Base-by-base conservation (phyloP, 495 filamentous ascomycete species). In the Aspergillus mulundensis region DNA sequence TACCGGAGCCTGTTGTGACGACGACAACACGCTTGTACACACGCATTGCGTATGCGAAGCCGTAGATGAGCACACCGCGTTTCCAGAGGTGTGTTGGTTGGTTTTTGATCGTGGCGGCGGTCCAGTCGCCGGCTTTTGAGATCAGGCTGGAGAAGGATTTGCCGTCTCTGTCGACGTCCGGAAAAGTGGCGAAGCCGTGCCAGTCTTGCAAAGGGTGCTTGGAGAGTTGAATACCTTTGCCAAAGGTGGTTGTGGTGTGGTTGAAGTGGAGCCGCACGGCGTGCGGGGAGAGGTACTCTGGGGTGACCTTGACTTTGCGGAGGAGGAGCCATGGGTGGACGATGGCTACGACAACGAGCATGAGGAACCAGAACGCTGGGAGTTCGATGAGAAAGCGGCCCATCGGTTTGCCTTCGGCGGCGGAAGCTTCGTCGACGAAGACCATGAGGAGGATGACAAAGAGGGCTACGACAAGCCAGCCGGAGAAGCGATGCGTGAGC, bases 41-140 rank as follows among this genome's bases (percentile, higher is more conserved):
- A 7, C 76, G 76, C 45, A 89, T 87, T 40, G 87, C 79, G 66
- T 87, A 85, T 54, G 91, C 80, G 34, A 94, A 84, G 49, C 89
- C 89, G 57, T 81, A 83, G 34, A 85, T 77, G 62, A 82, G 76
- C 3, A 76, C 70, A 3, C 77, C 78, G 16, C 75, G 70, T 40
- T 74, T 74, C 70, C 70, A 77, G 16, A 78, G 58, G 46, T 70
- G 63, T 2, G 66, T 77, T 42, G 82, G 80, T 8, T 86, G 85
- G 54, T 81, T 71, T 50, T 73, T 64, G 70, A 91, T 90, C 23
- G 79, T 77, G 39, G 77, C 71, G 34, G 73, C 67, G 11, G 90
- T 95, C 87, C 88, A 95, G 76, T 93, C 89, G n/a, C 90, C 90
- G 1, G 88, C 89, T 63, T 88, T 85, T 56, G 87, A 89, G 43